Percentiles rank a stretch among this genome's conserved stretches.
phyloP scores from a whole-genome alignment of 805 yeast genomes.

The Cyberlindnera euphorbiae region DNA sequence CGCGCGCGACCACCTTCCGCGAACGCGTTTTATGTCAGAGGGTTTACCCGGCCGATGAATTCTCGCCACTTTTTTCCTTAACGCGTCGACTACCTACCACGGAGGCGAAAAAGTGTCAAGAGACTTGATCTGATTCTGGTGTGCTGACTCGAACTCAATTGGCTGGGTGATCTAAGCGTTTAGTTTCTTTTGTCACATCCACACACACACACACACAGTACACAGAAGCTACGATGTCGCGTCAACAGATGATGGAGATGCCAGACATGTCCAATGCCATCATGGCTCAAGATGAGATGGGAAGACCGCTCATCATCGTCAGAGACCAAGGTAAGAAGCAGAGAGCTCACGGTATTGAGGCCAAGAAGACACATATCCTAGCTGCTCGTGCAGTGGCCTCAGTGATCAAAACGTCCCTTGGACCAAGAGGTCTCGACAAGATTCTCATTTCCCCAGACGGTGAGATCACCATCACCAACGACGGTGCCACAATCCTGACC shows the following conservation, averaged over 20 bases:
- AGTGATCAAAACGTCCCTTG: conserved; percentile 86
- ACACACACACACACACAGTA: no score
- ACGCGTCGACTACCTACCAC: no score
- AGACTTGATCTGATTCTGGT: no score
- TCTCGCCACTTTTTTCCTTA: no score
- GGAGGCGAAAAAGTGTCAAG: no score
- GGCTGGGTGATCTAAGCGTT: no score
- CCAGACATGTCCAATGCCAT: conserved; percentile 98
- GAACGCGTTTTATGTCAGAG: no score
- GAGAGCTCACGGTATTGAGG: conserved; percentile 73
- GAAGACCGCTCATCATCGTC: conserved; percentile 96
- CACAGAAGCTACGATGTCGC: conserved; percentile 24
- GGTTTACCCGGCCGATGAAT: no score
- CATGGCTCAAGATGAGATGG: conserved; percentile 98
- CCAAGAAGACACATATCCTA: conserved; percentile 78
- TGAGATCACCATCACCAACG: conserved; percentile 96
- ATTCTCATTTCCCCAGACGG: conserved; percentile 94
- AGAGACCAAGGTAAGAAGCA: conserved; percentile 70
- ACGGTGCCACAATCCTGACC: conserved; percentile 94
- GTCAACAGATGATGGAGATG: conserved; percentile 38
- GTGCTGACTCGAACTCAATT: no score
- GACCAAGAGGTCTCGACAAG: conserved; percentile 98
- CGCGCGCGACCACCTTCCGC: no score
- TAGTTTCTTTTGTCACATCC: no score
- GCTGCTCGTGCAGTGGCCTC: conserved; percentile 95